phyloP scores from a whole-genome alignment of 495 filamentous ascomycete species.

The Choiromyces venosus region DNA sequence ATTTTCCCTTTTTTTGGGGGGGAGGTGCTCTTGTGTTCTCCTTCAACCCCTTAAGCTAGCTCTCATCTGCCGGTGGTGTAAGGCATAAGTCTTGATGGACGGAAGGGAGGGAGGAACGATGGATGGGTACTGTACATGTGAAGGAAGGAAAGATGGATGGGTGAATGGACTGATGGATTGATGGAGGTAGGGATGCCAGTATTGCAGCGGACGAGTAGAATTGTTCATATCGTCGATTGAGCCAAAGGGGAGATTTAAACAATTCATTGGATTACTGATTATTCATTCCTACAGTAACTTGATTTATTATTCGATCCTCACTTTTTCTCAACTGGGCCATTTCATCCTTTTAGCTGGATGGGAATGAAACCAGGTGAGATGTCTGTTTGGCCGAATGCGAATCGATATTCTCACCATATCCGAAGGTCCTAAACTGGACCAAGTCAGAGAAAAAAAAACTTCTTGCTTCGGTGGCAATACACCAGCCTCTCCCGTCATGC shows the following conservation, averaged over 20 bases:
- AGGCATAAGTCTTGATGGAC: not conserved
- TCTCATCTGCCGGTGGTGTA: not conserved
- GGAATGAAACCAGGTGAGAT: not conserved
- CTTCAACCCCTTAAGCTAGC: not conserved
- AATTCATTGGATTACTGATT: not conserved
- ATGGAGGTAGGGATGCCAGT: not conserved
- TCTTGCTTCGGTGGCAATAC: slow-evolving; percentile 25
- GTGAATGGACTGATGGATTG: not conserved
- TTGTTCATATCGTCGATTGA: not conserved
- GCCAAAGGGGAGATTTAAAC: not conserved
- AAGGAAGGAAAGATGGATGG: not conserved
- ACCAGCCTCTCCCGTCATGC: slow-evolving; percentile 28
- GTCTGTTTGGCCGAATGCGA: not conserved
- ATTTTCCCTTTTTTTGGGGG: not conserved
- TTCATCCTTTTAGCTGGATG: not conserved
- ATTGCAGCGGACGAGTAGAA: not conserved
- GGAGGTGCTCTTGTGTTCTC: not conserved
- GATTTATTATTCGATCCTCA: not conserved
- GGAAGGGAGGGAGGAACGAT: not conserved
- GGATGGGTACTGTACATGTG: not conserved
- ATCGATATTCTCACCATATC: not conserved
- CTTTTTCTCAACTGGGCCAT: not conserved
- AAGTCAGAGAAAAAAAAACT: slow-evolving; percentile 10
- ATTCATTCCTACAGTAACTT: not conserved
- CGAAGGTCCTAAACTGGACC: slow-evolving; percentile 11